Evolutionary conservation across 768 basidiomycete genomes (phyloP), one percentile per base, ranked within the genome.

Genomic region (Leccinum uliginosum): DNA sequence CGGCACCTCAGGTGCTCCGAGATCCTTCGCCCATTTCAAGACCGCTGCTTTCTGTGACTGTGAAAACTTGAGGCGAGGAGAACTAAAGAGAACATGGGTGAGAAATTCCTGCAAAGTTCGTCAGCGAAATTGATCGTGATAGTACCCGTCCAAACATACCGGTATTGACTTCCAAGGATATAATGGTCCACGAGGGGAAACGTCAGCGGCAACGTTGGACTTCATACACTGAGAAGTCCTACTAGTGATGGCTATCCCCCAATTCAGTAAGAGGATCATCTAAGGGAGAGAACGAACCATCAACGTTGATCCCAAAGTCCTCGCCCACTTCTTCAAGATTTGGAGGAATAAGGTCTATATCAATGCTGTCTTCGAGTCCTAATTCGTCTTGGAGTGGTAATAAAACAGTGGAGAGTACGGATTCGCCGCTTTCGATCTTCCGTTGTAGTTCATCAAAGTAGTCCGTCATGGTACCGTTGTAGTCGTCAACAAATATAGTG

Each of bases 81-180:
- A 74, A 38, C 64, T 70, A 51, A 75, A 75, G 6, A 75, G 57
- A 10, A 73, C 50, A 30, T 68, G 62, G 0, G 65, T 73, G 6
- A 64, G 51, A 48, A 73, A 70, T 35, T 67, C 59, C 69, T 73
- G 14, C 76, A 51, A 6, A 19, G 35, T n/a, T 2, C 12, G 11
- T 58, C 44, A 53, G 23, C 45, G n/a, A 19, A 26, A 17, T 27
- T 19, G 21, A 50, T 12, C 3, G 9, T 17, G 11, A 17, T 1
- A 47, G n/a, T n/a, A n/a, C 1, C 11, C 15, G 15, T 14, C 47
- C 14, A 5, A 23, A 46, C 38, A 3, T 54, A 54, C 56, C 0
- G 30, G 17, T 48, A 12, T 54, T 4, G 56, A n/a, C 9, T 50
- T 55, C 54, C 57, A 61, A 30, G 60, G 52, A 12, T 56, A 61